phyloP scores from a whole-genome alignment of 176 grass and related monocot species.

The Oryza glumipatula region DNA sequence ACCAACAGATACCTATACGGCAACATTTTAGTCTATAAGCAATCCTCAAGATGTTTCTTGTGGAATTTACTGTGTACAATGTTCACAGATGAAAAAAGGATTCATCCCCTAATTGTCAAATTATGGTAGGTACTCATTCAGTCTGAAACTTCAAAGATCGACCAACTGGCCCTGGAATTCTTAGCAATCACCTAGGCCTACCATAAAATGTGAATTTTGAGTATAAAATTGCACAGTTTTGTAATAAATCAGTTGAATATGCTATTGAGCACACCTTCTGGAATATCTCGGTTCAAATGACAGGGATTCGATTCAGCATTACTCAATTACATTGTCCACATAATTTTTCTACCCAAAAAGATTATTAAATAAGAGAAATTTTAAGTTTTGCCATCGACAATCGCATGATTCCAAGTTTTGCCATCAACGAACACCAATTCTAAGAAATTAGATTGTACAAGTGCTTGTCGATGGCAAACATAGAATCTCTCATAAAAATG shows the following conservation, averaged over 20 bases:
- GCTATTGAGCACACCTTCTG: not conserved
- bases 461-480: too few relatives aligned
- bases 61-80: conserved; percentile 3
- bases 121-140: conserved; percentile 33
- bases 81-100: conserved; percentile 21
- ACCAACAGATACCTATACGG: not conserved
- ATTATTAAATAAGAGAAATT: not conserved
- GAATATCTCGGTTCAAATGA: conserved; percentile 25
- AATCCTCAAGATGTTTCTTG: not conserved
- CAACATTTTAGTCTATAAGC: conserved; percentile 3
- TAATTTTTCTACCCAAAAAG: conserved; percentile 4
- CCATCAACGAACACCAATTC: too few relatives aligned
- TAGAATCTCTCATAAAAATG: too few relatives aligned
- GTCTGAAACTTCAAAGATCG: conserved; percentile 16
- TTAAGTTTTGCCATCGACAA: too few relatives aligned
- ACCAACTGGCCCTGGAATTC: conserved; percentile 1
- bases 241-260: not conserved
- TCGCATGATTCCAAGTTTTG: too few relatives aligned
- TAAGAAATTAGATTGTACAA: too few relatives aligned
- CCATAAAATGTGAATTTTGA: not conserved
- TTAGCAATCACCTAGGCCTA: not conserved
- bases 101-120: not conserved
- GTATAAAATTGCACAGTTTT: not conserved
- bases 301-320: conserved; percentile 5
- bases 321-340: not conserved